phyloP scores from a whole-genome alignment of 140 eudicot genomes.

The Erigeron philadelphicus region DNA sequence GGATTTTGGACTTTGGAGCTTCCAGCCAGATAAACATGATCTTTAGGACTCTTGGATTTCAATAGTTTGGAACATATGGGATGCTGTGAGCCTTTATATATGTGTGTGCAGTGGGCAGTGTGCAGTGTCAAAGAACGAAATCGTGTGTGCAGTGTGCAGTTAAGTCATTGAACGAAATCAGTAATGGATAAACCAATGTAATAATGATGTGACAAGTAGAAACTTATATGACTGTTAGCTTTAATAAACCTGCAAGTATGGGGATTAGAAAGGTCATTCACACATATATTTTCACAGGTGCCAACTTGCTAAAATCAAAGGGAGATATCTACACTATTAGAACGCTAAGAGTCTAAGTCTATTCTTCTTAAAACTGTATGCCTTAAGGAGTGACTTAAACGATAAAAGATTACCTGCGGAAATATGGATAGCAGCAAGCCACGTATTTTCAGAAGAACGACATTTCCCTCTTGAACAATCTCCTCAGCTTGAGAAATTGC shows the following conservation, averaged over 20 bases:
- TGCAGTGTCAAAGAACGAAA: too few species aligned
- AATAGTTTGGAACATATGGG: neutral
- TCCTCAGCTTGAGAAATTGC: slow-evolving; percentile 89
- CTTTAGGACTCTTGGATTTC: too few species aligned
- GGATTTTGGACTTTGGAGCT: too few species aligned
- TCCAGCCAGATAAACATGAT: neutral
- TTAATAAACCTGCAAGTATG: neutral
- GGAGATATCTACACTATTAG: neutral
- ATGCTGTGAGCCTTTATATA: neutral
- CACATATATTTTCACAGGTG: neutral
- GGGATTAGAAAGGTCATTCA: neutral
- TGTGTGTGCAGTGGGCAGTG: neutral
- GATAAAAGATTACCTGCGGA: slow-evolving; percentile 57
- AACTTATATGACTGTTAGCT: neutral
- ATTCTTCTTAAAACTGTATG: neutral
- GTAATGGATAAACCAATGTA: neutral
- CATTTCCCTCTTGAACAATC: slow-evolving; percentile 73
- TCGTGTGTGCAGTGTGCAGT: neutral
- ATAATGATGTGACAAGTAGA: neutral
- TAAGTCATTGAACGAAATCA: neutral
- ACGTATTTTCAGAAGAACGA: slow-evolving; percentile 75
- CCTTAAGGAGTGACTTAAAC: neutral
- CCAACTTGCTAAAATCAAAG: neutral
- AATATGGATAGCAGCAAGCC: slow-evolving; percentile 68
- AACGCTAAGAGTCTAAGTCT: slow-evolving; percentile 3